A percentile compares a stretch with the other conserved stretches of the same genome.
These are phyloP conservation scores for Solanum aculeatissimum DNA, from an alignment of 305 asterid genomes.

Conservation along the genomic window DNA sequence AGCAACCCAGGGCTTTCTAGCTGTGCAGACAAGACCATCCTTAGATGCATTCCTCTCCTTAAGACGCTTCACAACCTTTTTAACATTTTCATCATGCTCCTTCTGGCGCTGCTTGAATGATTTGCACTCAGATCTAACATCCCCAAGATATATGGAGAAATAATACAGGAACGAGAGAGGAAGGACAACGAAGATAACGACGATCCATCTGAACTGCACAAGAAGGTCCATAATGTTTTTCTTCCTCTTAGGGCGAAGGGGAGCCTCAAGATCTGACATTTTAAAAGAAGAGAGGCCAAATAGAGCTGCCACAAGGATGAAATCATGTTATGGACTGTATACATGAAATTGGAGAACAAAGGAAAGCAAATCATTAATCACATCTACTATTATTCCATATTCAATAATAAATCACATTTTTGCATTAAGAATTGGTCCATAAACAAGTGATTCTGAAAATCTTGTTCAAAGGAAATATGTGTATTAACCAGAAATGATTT, in stretches of 20 bases:
- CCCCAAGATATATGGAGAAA: conserved; percentile 78
- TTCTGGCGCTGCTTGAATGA: conserved; percentile 80
- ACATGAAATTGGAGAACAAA: neutral
- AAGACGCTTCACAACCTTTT: conserved; percentile 74
- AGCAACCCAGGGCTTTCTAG: conserved; percentile 27
- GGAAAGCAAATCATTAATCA: neutral
- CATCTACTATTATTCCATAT: neutral
- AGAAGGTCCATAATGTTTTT: conserved; percentile 73
- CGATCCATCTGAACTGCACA: conserved; percentile 81
- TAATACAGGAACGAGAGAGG: conserved; percentile 72
- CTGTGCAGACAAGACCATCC: conserved; percentile 96
- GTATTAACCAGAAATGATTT: neutral
- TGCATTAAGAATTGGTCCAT: neutral
- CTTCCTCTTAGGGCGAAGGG: conserved; percentile 89
- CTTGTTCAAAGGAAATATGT: neutral
- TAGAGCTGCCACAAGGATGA: neutral
- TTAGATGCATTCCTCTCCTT: conserved; percentile 74
- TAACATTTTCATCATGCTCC: conserved; percentile 83
- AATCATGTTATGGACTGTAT: neutral
- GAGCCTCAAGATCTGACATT: conserved; percentile 93
- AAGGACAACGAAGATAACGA: conserved; percentile 79
- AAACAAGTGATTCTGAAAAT: neutral
- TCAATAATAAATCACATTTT: neutral
- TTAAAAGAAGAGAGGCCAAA: conserved; percentile 11
- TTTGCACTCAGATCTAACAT: conserved; percentile 57